These are phyloP conservation scores for Scedosporium boydii DNA, from an alignment of 2,329 filamentous ascomycete genomes.

Conservation along the genomic window DNA sequence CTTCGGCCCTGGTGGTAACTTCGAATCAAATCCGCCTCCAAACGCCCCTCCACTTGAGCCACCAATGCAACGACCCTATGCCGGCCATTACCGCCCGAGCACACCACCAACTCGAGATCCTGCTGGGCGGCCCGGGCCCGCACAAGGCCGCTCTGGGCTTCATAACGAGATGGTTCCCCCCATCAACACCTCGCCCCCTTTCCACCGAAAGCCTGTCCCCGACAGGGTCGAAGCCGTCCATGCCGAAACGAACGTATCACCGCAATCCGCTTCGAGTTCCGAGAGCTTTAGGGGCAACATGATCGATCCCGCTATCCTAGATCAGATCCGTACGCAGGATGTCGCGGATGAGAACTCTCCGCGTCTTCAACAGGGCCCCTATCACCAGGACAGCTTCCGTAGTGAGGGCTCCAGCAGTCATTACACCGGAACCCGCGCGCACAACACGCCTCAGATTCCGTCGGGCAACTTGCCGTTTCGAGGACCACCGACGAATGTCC, in stretches of 20 bases:
- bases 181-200: conserved; percentile 30
- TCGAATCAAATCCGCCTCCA: neutral
- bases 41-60: neutral
- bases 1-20: neutral
- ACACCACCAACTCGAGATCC: neutral
- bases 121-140: conserved; percentile 3
- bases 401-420: conserved; percentile 23
- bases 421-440: conserved; percentile 10
- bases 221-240: conserved; percentile 21
- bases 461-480: neutral
- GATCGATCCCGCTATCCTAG: conserved; percentile 40
- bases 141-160: conserved; percentile 1
- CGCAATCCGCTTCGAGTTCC: conserved; percentile 1
- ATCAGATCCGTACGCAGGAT: conserved; percentile 29
- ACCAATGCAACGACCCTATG: neutral
- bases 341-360: conserved; percentile 11
- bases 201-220: conserved; percentile 43
- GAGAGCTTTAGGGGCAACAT: conserved; percentile 11
- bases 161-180: conserved; percentile 8
- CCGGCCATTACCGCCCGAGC: conserved; percentile 1
- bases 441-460: neutral
- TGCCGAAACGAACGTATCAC: neutral
- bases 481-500: neutral
- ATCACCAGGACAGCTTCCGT: conserved; percentile 23
- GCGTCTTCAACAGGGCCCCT: conserved; percentile 12